Evolutionary conservation across 176 grass and related monocot genomes (phyloP).

Genomic region (barley (Hordeum vulgare)): DNA sequence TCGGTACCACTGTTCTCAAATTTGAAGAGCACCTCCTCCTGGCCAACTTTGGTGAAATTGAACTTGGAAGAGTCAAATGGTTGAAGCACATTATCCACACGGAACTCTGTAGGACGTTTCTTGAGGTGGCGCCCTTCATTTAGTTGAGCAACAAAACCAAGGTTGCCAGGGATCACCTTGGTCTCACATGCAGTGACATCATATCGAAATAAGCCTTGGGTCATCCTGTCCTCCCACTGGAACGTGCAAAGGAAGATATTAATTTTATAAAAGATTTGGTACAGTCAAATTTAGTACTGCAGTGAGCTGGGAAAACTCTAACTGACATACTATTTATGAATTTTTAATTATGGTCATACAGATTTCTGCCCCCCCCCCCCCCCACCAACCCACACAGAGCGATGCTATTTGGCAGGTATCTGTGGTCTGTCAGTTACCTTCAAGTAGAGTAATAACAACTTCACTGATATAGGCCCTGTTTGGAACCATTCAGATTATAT

Average conservation of each 20-base stretch:
- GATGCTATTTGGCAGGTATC: background rate
- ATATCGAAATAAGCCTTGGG: slow-evolving; percentile 78
- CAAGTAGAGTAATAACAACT: background rate
- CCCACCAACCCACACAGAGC: no score
- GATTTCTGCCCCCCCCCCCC: background rate
- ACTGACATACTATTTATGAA: background rate
- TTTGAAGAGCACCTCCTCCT: slow-evolving; percentile 75
- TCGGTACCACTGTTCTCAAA: slow-evolving; percentile 40
- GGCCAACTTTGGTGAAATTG: slow-evolving; percentile 85
- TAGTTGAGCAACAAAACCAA: slow-evolving; percentile 85
- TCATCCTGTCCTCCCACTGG: slow-evolving; percentile 90
- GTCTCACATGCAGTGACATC: slow-evolving; percentile 96
- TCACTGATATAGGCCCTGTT: background rate
- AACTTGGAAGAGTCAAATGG: slow-evolving; percentile 79
- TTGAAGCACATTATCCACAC: slow-evolving; percentile 80
- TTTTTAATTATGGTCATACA: background rate
- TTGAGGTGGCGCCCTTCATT: slow-evolving; percentile 99
- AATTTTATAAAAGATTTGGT: background rate
- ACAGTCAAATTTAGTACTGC: background rate
- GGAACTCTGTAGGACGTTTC: slow-evolving; percentile 91
- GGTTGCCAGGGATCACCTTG: slow-evolving; percentile 83
- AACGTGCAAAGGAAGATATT: background rate
- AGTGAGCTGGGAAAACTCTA: background rate
- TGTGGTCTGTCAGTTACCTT: background rate
- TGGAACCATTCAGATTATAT: no score